Percentiles rank a stretch among this genome's conserved stretches.
phyloP scores from a whole-genome alignment of 768 basidiomycete genomes.

The Leccinum sublutescens region DNA sequence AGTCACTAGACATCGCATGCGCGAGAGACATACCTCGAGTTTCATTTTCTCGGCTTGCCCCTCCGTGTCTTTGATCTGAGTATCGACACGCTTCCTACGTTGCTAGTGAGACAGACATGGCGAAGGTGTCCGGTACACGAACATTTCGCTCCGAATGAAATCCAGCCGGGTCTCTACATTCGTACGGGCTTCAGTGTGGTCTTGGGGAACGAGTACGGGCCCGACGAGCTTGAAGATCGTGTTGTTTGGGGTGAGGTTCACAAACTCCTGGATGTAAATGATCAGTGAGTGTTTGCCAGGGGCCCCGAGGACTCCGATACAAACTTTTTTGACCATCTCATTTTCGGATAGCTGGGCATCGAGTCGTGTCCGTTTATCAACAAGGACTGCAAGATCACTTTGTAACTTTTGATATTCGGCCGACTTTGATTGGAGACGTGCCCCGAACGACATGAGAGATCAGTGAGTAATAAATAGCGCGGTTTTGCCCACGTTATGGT shows the following conservation, averaged over 20 bases:
- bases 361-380: constrained; percentile 83
- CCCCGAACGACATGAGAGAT: constrained; percentile 51
- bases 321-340: constrained; percentile 86
- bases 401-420: constrained; percentile 82
- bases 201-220: constrained; percentile 87
- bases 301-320: constrained; percentile 1
- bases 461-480: constrained; percentile 1
- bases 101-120: constrained; percentile 8
- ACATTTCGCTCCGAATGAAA: constrained; percentile 90
- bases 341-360: constrained; percentile 91
- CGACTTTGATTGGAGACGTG: constrained; percentile 64
- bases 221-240: constrained; percentile 89
- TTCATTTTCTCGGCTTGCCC: constrained; percentile 80
- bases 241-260: constrained; percentile 68
- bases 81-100: constrained; percentile 72
- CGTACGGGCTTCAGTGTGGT: constrained; percentile 78
- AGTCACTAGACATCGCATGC: constrained; percentile 7
- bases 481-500: constrained; percentile 5
- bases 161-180: constrained; percentile 90
- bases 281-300: not conserved
- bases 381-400: constrained; percentile 61
- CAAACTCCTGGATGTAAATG: constrained; percentile 67
- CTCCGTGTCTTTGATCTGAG: constrained; percentile 75
- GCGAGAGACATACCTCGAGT: constrained; percentile 53
- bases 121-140: constrained; percentile 20